A percentile compares a stretch with the other conserved stretches of the same genome.
These are phyloP conservation scores for Fusarium sp. DNA, from an alignment of 2,329 filamentous ascomycete genomes.

Conservation along the genomic window DNA sequence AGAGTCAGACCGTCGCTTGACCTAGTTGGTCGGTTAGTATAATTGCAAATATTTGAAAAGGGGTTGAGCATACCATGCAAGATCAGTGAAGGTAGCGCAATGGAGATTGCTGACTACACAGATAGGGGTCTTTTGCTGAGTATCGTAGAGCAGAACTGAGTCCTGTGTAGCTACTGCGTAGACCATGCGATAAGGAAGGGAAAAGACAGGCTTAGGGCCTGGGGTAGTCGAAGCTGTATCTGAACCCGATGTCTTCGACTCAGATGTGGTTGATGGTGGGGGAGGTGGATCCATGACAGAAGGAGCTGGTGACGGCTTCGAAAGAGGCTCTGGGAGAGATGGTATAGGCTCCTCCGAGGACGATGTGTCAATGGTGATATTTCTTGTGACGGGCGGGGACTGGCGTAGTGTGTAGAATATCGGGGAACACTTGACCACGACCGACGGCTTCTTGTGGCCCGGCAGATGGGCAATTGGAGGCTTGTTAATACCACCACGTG, in stretches of 20 bases:
- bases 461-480: slow-evolving; percentile 94
- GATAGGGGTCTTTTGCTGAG: slow-evolving; percentile 92
- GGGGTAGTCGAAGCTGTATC: slow-evolving; percentile 63
- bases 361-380: slow-evolving; percentile 95
- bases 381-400: slow-evolving; percentile 74
- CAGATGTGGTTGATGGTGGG: slow-evolving; percentile 61
- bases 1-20: slow-evolving; percentile 67
- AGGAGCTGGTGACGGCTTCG: slow-evolving; percentile 66
- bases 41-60: background rate
- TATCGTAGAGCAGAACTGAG: slow-evolving; percentile 94
- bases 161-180: slow-evolving; percentile 98
- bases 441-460: slow-evolving; percentile 97
- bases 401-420: slow-evolving; percentile 85
- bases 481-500: slow-evolving; percentile 94
- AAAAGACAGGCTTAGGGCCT: slow-evolving; percentile 78
- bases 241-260: slow-evolving; percentile 60
- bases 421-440: slow-evolving; percentile 94
- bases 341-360: slow-evolving; percentile 86
- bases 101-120: slow-evolving; percentile 97
- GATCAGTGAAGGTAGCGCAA: slow-evolving; percentile 95
- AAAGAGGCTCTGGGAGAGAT: slow-evolving; percentile 84
- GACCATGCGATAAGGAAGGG: slow-evolving; percentile 90
- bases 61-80: slow-evolving; percentile 79
- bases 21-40: slow-evolving; percentile 52
- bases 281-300: slow-evolving; percentile 88